A percentile compares a stretch with the other conserved stretches of the same genome.
These are phyloP conservation scores for Aspergillus awamori DNA, from an alignment of 2,329 filamentous ascomycete genomes.

Conservation along the genomic window DNA sequence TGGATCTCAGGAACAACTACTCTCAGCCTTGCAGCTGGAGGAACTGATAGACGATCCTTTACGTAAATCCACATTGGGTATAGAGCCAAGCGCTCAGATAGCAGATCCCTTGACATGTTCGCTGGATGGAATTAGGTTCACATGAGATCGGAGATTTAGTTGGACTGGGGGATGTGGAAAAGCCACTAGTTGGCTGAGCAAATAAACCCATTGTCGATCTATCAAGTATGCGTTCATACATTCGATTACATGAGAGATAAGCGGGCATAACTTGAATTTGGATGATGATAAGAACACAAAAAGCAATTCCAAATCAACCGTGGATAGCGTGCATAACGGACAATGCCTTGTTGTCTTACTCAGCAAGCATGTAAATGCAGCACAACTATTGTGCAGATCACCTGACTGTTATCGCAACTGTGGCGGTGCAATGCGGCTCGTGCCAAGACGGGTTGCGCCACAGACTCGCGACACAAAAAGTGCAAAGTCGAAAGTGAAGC, in stretches of 20 bases:
- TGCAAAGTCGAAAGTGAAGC: slow-evolving; percentile 9
- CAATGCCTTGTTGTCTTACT: not conserved
- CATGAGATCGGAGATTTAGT: not conserved
- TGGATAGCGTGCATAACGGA: not conserved
- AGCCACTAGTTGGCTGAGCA: not conserved
- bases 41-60: slow-evolving; percentile 14
- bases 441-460: slow-evolving; percentile 21
- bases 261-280: not conserved
- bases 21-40: not conserved
- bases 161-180: not conserved
- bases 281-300: not conserved
- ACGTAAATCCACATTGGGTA: slow-evolving; percentile 10
- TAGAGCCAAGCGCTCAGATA: not conserved
- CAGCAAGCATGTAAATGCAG: not conserved
- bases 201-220: not conserved
- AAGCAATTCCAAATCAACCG: not conserved
- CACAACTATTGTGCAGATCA: not conserved
- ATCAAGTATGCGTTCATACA: not conserved
- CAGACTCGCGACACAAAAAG: slow-evolving; percentile 28
- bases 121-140: not conserved
- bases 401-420: not conserved
- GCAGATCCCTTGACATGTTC: not conserved
- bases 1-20: not conserved
- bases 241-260: not conserved
- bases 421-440: slow-evolving; percentile 5